These are phyloP conservation scores for Paecilomyces niveus DNA, from an alignment of 2,329 filamentous ascomycete species.

Conservation along the genomic window DNA sequence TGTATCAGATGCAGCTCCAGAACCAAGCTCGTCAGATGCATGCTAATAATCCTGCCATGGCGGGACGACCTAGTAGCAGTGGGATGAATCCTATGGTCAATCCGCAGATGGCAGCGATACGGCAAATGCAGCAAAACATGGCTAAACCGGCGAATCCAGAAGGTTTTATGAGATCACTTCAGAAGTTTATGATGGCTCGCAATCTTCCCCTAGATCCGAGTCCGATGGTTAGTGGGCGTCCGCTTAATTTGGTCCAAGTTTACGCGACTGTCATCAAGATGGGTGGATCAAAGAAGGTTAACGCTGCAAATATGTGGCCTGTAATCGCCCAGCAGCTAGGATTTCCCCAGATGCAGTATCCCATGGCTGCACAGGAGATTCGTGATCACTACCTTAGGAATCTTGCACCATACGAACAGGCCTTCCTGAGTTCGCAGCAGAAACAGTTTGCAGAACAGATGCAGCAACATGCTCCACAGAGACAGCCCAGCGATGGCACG, in stretches of 20 bases:
- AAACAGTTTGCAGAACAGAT: conserved; percentile 37
- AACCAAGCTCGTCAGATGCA: conserved; percentile 62
- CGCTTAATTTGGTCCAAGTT: conserved; percentile 66
- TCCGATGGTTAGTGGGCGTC: conserved; percentile 66
- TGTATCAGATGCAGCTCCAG: conserved; percentile 79
- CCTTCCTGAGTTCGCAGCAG: conserved; percentile 38
- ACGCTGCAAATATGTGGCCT: conserved; percentile 64
- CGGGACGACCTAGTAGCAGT: conserved; percentile 24
- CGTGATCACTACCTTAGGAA: conserved; percentile 68
- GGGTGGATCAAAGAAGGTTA: conserved; percentile 70
- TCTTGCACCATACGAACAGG: conserved; percentile 65
- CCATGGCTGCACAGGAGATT: conserved; percentile 62
- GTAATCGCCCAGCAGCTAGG: conserved; percentile 59
- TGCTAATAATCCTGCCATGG: conserved; percentile 32
- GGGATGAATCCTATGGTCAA: conserved; percentile 34
- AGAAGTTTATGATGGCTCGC: conserved; percentile 68
- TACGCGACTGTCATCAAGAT: conserved; percentile 71
- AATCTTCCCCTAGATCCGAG: conserved; percentile 67
- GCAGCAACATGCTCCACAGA: conserved; percentile 37
- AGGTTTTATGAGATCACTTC: conserved; percentile 67
- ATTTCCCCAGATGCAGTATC: conserved; percentile 56
- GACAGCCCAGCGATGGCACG: conserved; percentile 26
- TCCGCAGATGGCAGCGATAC: conserved; percentile 39
- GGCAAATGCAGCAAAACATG: conserved; percentile 42
- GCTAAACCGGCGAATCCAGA: conserved; percentile 47